Evolutionary conservation across 495 filamentous ascomycete species (phyloP), one percentile per base, ranked within the genome.

Genomic region (Beverwykella pulmonaria): DNA sequence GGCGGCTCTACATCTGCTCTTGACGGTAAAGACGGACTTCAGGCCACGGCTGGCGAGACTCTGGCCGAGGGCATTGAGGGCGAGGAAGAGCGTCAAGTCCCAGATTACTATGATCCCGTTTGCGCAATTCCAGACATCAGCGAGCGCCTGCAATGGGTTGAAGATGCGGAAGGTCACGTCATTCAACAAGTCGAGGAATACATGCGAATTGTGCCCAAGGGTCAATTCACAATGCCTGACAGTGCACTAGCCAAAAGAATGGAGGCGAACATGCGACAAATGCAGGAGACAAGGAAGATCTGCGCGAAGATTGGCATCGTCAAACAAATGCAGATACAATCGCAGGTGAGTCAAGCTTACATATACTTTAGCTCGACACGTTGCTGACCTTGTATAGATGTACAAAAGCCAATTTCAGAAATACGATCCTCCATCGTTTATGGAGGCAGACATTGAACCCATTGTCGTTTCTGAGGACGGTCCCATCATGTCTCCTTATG

Each of bases 281-380:
- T 98, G 88, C 94, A 99, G 75, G 93, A 97, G 63, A 98, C 94
- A 0, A 83, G 95, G 69, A 98, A 97, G 75, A 84, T 99, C 12
- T 95, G 91, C 74, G 92, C 92, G 2, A 98, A 98, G 76, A 93
- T 98, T 73, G 87, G 91, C 29, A 89, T 99, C 63, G 92, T 99
- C 74, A 99, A 98, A 82, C 94, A 99, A 80, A 99, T 99, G 94
- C 95, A 98, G 75, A 81, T 97, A 30, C 95, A 99, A 73, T 89
- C 92, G 49, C 94, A 97, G 85, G 92, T 93, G 86, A 69, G 34
- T 58, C 55, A 54, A 1, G 2, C 39, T 48, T 30, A 0, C 46
- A 17, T 19, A 1, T 10, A 22, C 27, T 22, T 14, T 23, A 23
- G 15, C 32, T 25, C 1, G 10, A 52, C 0, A n/a, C 19, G 34